These are phyloP conservation scores for Elsinoe australis DNA, from an alignment of 2,329 filamentous ascomycete genomes.

Conservation along the genomic window DNA sequence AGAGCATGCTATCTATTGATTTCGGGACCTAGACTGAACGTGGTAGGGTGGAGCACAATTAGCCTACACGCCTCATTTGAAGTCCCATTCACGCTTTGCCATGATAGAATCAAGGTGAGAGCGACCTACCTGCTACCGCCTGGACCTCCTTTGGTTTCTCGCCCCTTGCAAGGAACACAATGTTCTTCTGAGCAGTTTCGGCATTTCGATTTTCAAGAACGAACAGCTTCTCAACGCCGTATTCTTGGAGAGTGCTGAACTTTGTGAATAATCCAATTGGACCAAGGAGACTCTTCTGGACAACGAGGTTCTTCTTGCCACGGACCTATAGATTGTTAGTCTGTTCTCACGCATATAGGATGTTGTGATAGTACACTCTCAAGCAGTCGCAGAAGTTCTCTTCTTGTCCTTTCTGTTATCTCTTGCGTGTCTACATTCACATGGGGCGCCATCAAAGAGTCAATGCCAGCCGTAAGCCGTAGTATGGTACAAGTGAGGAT, in stretches of 20 bases:
- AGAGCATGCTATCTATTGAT: slow-evolving; percentile 24
- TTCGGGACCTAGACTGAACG: slow-evolving; percentile 37
- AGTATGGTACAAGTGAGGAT: not conserved
- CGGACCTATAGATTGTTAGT: slow-evolving; percentile 59
- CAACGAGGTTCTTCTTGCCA: slow-evolving; percentile 96
- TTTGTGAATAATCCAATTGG: slow-evolving; percentile 88
- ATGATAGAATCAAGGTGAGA: too few relatives aligned
- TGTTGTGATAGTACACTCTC: slow-evolving; percentile 66
- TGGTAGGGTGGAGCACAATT: slow-evolving; percentile 51
- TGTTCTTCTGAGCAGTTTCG: slow-evolving; percentile 88
- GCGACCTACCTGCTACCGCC: slow-evolving; percentile 68
- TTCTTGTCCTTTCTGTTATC: slow-evolving; percentile 72
- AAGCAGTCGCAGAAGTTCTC: slow-evolving; percentile 81
- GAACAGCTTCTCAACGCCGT: slow-evolving; percentile 96
- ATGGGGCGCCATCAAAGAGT: slow-evolving; percentile 32
- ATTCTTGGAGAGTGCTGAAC: slow-evolving; percentile 90
- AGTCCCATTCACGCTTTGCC: slow-evolving; percentile 46
- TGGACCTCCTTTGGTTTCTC: slow-evolving; percentile 80
- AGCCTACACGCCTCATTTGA: too few relatives aligned
- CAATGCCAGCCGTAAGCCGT: not conserved
- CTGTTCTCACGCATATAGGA: not conserved
- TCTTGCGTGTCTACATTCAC: slow-evolving; percentile 62
- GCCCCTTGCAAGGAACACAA: slow-evolving; percentile 85
- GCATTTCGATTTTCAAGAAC: slow-evolving; percentile 92
- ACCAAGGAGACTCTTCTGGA: slow-evolving; percentile 83